A percentile compares a stretch with the other conserved stretches of the same genome.
Conservation (phyloP, 2,329 filamentous ascomycete species). For the Aspergillus luchuensis region DNA sequence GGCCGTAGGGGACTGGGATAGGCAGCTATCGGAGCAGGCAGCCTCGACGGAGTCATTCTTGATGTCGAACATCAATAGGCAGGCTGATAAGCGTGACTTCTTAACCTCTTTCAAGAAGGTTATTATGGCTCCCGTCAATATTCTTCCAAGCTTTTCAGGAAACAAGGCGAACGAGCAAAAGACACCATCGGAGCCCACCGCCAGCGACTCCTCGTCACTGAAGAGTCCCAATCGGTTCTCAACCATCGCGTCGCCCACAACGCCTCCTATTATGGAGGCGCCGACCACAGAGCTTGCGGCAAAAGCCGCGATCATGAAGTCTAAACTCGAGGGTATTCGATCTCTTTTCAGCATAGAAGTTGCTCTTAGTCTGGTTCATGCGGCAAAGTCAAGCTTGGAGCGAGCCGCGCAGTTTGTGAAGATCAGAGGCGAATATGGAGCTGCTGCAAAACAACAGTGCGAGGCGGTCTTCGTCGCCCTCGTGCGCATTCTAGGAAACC, state of each 20-base stretch:
- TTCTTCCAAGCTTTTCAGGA: conserved; percentile 70
- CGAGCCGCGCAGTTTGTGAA: conserved; percentile 79
- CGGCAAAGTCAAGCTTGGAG: conserved; percentile 84
- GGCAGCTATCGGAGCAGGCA: conserved; percentile 86
- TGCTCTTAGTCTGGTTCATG: conserved; percentile 83
- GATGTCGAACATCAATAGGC: conserved; percentile 92
- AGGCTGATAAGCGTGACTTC: conserved; percentile 96
- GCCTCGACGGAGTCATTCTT: conserved; percentile 89
- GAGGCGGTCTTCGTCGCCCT: conserved; percentile 83
- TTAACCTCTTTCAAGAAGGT: conserved; percentile 96
- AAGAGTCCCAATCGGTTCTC: conserved; percentile 43
- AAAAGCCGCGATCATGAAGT: conserved; percentile 97
- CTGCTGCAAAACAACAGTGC: conserved; percentile 85
- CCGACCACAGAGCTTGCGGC: conserved; percentile 91
- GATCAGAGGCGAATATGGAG: conserved; percentile 76
- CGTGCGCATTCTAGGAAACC: conserved; percentile 78
- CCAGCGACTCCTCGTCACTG: conserved; percentile 22
- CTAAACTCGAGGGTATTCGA: conserved; percentile 88
- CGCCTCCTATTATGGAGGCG: conserved; percentile 59
- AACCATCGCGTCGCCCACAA: conserved; percentile 38
- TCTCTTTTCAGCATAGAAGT: conserved; percentile 96
- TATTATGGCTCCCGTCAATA: conserved; percentile 97
- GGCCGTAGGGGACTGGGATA: conserved; percentile 85
- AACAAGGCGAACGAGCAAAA: conserved; percentile 55
- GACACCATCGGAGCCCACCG: conserved; percentile 18